phyloP scores from a whole-genome alignment of 2,329 filamentous ascomycete species.

The Boeremia lycopersici region DNA sequence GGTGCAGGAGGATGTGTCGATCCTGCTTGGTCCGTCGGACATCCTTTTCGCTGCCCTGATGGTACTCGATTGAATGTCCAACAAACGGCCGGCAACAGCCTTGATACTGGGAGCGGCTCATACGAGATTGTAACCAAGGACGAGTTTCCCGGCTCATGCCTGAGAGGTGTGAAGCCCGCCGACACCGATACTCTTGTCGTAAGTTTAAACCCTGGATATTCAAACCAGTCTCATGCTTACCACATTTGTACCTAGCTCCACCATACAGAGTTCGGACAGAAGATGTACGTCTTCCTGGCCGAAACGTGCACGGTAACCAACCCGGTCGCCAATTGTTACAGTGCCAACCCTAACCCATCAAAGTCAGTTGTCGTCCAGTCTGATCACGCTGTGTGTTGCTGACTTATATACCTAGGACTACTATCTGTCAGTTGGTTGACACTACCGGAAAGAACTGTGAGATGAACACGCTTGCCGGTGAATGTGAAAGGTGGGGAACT shows the following conservation, averaged over 20 bases:
- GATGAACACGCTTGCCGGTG: background rate
- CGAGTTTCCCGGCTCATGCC: constrained; percentile 7
- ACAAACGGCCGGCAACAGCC: background rate
- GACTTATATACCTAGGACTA: background rate
- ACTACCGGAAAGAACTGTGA: background rate
- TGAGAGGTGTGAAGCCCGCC: constrained; percentile 1
- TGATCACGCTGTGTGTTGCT: background rate
- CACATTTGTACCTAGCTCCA: background rate
- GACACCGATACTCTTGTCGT: background rate
- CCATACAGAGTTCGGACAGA: background rate
- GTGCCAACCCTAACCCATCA: constrained; percentile 6
- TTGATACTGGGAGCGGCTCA: background rate
- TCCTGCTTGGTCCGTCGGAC: background rate
- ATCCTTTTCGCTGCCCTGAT: background rate
- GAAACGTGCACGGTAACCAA: constrained; percentile 4
- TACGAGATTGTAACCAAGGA: constrained; percentile 3
- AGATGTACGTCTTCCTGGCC: constrained; percentile 9
- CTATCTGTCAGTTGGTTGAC: background rate
- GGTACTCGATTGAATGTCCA: background rate
- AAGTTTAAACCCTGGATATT: background rate
- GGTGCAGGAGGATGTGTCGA: constrained; percentile 11
- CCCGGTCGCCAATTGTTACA: constrained; percentile 4
- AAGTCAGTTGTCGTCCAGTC: background rate
- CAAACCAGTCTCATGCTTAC: background rate
- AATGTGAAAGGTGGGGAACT: constrained; percentile 2